phyloP scores from a whole-genome alignment of 768 basidiomycete genomes.

The Mycena rebaudengoi region DNA sequence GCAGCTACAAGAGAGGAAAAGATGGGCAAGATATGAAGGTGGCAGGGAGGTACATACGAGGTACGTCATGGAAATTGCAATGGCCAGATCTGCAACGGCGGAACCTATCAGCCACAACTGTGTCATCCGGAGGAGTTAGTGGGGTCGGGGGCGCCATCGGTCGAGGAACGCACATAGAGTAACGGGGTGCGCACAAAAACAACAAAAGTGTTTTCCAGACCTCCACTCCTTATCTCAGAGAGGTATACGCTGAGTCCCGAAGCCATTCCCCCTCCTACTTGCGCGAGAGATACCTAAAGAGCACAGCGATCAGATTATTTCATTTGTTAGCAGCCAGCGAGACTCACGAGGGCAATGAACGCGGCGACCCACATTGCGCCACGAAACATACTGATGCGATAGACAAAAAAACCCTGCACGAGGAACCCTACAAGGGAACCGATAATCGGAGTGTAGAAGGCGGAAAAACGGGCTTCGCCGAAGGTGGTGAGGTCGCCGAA shows the following conservation, averaged over 20 bases:
- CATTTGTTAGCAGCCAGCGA: neutral
- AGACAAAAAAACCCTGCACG: constrained; percentile 42
- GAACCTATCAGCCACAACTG: constrained; percentile 36
- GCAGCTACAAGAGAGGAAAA: neutral
- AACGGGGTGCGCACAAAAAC: constrained; percentile 5
- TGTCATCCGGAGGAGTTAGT: no score
- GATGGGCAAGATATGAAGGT: no score
- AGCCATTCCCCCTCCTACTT: constrained; percentile 26
- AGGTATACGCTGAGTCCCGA: constrained; percentile 20
- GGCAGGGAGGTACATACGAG: constrained; percentile 25
- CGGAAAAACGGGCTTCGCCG: constrained; percentile 28
- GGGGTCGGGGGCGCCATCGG: neutral
- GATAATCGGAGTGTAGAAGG: constrained; percentile 37
- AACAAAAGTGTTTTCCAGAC: no score
- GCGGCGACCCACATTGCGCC: constrained; percentile 10
- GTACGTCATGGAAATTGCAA: constrained; percentile 30
- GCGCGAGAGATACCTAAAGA: constrained; percentile 24
- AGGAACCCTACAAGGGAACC: constrained; percentile 33
- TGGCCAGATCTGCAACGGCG: constrained; percentile 30
- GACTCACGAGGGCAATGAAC: constrained; percentile 22
- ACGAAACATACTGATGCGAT: constrained; percentile 37
- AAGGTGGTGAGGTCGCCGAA: constrained; percentile 38
- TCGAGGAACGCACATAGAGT: constrained; percentile 24
- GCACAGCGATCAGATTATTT: no score
- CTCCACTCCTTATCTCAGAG: constrained; percentile 10